Conservation (phyloP, 257 asterid species). For the Forsythia viridissima region DNA sequence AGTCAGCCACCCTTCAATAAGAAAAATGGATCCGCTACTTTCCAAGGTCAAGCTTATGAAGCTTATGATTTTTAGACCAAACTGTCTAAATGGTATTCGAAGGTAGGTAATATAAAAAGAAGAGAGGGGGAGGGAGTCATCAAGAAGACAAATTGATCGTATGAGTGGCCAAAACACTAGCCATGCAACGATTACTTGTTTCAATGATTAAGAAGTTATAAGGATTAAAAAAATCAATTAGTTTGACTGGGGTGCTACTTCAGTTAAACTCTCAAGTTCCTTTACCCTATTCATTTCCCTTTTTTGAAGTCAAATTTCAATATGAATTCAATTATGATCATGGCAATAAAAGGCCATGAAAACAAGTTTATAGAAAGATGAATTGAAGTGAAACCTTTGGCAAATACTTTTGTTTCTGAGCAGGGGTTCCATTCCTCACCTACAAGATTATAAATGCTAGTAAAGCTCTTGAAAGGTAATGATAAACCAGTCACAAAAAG, state of each 20-base stretch:
- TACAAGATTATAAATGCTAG: slow-evolving; percentile 38
- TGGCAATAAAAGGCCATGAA: neutral
- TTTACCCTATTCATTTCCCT: neutral
- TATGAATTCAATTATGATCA: slow-evolving; percentile 5
- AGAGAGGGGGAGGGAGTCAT: neutral
- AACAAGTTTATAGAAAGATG: slow-evolving; percentile 9
- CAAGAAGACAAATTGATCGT: neutral
- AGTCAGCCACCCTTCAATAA: slow-evolving; percentile 18
- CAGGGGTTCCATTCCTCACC: slow-evolving; percentile 91
- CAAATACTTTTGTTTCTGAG: slow-evolving; percentile 87
- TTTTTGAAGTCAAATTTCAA: slow-evolving; percentile 7
- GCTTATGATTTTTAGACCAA: neutral
- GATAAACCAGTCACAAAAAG: slow-evolving; percentile 16
- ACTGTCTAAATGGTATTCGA: neutral
- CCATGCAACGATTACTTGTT: neutral
- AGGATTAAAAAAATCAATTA: neutral
- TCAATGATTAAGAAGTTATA: slow-evolving; percentile 5
- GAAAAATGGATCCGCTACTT: neutral
- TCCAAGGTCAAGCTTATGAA: neutral
- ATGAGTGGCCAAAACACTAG: neutral
- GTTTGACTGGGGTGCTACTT: neutral
- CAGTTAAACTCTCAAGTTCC: neutral
- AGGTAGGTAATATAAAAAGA: too few species aligned
- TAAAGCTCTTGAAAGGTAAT: slow-evolving; percentile 18
- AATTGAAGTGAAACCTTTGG: slow-evolving; percentile 67